Percentiles rank a stretch among this genome's conserved stretches.
Conservation (phyloP, 1,284 basidiomycete species). For the Rhodotorula sp. region DNA sequence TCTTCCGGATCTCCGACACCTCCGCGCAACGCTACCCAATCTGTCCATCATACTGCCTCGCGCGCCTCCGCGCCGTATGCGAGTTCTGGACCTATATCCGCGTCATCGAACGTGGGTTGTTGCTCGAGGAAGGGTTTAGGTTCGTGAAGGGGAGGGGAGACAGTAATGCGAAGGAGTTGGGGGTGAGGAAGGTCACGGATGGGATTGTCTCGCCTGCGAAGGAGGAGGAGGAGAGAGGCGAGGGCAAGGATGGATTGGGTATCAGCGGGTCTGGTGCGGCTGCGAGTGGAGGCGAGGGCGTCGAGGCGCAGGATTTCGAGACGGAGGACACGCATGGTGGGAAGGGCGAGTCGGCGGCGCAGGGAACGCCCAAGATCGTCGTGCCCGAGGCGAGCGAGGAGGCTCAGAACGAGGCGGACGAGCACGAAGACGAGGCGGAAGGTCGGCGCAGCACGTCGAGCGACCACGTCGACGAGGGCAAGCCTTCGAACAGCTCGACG, state of each 20-base stretch:
- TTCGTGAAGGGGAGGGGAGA: constrained; percentile 23
- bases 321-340: constrained; percentile 23
- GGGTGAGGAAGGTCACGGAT: constrained; percentile 9
- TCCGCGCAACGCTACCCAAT: constrained; percentile 44
- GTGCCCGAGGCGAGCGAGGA: constrained; percentile 14
- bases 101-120: constrained; percentile 75
- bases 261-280: too few species aligned
- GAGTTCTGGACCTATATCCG: constrained; percentile 87
- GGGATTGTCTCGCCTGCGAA: not conserved
- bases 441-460: not conserved
- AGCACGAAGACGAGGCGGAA: not conserved
- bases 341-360: constrained; percentile 4
- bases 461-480: not conserved
- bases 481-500: constrained; percentile 4
- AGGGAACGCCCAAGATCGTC: constrained; percentile 16
- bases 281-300: not conserved
- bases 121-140: constrained; percentile 66
- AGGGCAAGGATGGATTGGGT: too few species aligned
- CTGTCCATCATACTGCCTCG: constrained; percentile 63
- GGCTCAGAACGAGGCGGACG: constrained; percentile 1
- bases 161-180: constrained; percentile 8
- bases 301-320: constrained; percentile 26
- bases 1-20: constrained; percentile 43
- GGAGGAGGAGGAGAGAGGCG: not conserved
- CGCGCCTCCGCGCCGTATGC: constrained; percentile 78